phyloP scores from a whole-genome alignment of 2,329 filamentous ascomycete species.

The Alternaria rosae region DNA sequence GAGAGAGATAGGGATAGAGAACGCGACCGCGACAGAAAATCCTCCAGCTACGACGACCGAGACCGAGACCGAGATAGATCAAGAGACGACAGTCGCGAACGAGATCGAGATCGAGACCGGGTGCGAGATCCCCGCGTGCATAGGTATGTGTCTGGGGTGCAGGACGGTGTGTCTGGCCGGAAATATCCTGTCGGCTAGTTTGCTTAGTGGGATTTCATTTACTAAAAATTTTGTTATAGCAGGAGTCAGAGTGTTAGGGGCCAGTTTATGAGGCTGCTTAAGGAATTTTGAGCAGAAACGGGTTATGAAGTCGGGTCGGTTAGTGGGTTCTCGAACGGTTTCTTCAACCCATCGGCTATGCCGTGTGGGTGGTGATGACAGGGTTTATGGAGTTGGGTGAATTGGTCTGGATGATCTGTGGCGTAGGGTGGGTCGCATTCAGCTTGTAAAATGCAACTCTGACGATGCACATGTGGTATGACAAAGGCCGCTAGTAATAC shows the following conservation, averaged over 20 bases:
- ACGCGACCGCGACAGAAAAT: background rate
- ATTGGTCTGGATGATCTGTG: slow-evolving; percentile 10
- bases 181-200: slow-evolving; percentile 36
- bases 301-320: background rate
- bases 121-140: slow-evolving; percentile 36
- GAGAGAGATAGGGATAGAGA: slow-evolving; percentile 8
- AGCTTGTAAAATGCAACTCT: background rate
- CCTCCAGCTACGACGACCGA: background rate
- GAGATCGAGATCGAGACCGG: slow-evolving; percentile 20
- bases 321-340: background rate
- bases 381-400: background rate
- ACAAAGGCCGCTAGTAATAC: background rate
- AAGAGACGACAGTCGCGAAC: slow-evolving; percentile 24
- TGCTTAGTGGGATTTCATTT: slow-evolving; percentile 17
- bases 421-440: slow-evolving; percentile 5
- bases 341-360: background rate
- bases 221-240: slow-evolving; percentile 21
- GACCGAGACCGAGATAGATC: background rate
- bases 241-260: slow-evolving; percentile 20
- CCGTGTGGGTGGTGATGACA: background rate
- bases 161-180: slow-evolving; percentile 45
- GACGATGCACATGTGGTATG: background rate
- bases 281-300: slow-evolving; percentile 27
- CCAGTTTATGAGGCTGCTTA: slow-evolving; percentile 26
- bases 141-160: slow-evolving; percentile 45